phyloP scores from a whole-genome alignment of 805 yeast genomes.

The Phaffomyces opuntiae region DNA sequence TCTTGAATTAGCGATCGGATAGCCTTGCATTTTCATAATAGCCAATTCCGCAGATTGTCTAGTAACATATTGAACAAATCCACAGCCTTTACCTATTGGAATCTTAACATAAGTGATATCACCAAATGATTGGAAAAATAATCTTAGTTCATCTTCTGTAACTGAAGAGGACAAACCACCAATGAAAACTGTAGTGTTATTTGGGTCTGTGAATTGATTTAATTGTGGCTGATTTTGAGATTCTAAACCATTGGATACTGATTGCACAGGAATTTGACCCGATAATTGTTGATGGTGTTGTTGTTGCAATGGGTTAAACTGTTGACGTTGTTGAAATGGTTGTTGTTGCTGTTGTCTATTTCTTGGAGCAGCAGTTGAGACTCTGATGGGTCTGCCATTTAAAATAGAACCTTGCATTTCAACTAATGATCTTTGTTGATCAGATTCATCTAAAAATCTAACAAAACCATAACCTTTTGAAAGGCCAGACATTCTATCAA shows the following conservation, averaged over 20 bases:
- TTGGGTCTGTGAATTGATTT: conserved; percentile 68
- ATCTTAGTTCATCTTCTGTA: conserved; percentile 54
- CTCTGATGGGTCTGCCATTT: conserved; percentile 70
- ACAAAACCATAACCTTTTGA: conserved; percentile 89
- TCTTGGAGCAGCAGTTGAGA: conserved; percentile 60
- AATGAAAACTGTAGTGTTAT: conserved; percentile 69
- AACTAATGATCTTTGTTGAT: conserved; percentile 61
- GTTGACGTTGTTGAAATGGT: conserved; percentile 9
- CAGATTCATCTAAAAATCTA: conserved; percentile 57
- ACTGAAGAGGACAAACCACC: conserved; percentile 56
- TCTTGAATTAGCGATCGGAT: conserved; percentile 76
- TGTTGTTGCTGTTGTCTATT: conserved; percentile 25
- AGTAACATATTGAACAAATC: conserved; percentile 76
- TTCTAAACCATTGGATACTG: conserved; percentile 17
- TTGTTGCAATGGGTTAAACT: conserved; percentile 8
- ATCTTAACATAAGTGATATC: conserved; percentile 70
- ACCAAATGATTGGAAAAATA: conserved; percentile 63
- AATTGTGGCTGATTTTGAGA: conserved; percentile 46
- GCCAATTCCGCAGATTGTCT: conserved; percentile 83
- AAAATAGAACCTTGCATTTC: conserved; percentile 79
- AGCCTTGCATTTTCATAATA: conserved; percentile 83
- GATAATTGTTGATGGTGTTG: conserved; percentile 9
- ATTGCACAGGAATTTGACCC: conserved; percentile 11
- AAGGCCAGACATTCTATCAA: conserved; percentile 60
- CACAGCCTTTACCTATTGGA: conserved; percentile 72